These are phyloP conservation scores for Alternaria tenuissima DNA, from an alignment of 2,329 filamentous ascomycete genomes.

Conservation along the genomic window DNA sequence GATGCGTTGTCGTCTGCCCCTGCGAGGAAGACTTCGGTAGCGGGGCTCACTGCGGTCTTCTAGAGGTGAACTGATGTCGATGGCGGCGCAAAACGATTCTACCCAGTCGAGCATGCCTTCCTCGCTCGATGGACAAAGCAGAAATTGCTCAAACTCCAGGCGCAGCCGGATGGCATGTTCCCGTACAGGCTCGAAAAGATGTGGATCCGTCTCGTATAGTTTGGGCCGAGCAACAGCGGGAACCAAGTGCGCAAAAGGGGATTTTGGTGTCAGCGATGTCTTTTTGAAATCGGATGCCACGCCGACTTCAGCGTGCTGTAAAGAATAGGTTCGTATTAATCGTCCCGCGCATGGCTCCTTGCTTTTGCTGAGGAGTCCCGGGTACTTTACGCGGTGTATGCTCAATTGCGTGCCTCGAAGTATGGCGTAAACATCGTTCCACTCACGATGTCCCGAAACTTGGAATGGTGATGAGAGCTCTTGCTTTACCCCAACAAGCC, in stretches of 20 bases:
- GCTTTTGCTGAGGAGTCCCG: slow-evolving; percentile 55
- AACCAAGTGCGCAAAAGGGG: slow-evolving; percentile 56
- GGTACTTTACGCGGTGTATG: slow-evolving; percentile 70
- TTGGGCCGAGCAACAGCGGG: slow-evolving; percentile 51
- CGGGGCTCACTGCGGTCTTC: slow-evolving; percentile 68
- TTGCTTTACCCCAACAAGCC: slow-evolving; percentile 64
- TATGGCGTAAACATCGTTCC: slow-evolving; percentile 69
- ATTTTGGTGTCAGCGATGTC: slow-evolving; percentile 55
- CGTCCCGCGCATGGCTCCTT: slow-evolving; percentile 63
- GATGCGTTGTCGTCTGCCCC: slow-evolving; percentile 50
- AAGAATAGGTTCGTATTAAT: slow-evolving; percentile 72
- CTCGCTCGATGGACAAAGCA: slow-evolving; percentile 71
- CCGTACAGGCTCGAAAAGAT: slow-evolving; percentile 55
- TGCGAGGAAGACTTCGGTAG: slow-evolving; percentile 58
- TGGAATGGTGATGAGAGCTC: slow-evolving; percentile 72
- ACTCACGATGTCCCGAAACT: slow-evolving; percentile 68
- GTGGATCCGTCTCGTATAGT: slow-evolving; percentile 56
- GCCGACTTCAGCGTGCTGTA: slow-evolving; percentile 78
- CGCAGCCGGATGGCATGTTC: slow-evolving; percentile 75
- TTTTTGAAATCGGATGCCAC: slow-evolving; percentile 77
- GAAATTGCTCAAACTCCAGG: slow-evolving; percentile 76
- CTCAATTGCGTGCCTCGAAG: slow-evolving; percentile 74
- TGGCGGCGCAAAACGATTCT: slow-evolving; percentile 72
- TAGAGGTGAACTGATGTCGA: slow-evolving; percentile 73
- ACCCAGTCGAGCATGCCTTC: slow-evolving; percentile 74